phyloP scores from a whole-genome alignment of 75 land plant genomes.

The Sequoiadendron giganteum region DNA sequence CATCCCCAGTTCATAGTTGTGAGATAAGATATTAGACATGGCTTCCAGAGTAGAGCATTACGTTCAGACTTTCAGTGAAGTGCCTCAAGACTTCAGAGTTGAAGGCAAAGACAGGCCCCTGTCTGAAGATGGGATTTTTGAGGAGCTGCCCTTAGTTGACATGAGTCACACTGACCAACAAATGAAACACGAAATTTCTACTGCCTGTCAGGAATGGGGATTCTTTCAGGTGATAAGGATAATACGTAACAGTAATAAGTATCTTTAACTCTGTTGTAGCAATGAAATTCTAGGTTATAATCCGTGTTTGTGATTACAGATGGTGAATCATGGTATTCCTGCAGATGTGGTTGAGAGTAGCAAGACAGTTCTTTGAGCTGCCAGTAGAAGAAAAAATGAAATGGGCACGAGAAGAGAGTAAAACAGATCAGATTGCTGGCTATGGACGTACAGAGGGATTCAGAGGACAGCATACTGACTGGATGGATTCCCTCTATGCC shows the following conservation, averaged over 20 bases:
- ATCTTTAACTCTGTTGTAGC: no score
- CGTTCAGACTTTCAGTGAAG: background rate
- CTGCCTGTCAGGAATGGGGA: background rate
- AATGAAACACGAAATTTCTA: background rate
- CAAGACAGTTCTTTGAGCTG: background rate
- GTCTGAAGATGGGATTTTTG: background rate
- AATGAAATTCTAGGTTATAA: background rate
- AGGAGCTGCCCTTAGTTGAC: background rate
- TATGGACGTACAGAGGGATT: slow-evolving; percentile 1
- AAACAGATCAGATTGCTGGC: background rate
- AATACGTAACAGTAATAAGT: background rate
- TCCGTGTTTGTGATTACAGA: background rate
- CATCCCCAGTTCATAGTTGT: no score
- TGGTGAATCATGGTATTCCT: slow-evolving; percentile 3
- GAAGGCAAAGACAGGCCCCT: background rate
- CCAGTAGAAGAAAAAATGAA: background rate
- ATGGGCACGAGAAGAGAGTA: background rate
- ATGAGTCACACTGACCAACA: background rate
- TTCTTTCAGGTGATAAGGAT: background rate
- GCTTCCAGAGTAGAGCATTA: background rate
- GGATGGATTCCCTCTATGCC: slow-evolving; percentile 8
- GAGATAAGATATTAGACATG: background rate
- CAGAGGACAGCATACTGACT: slow-evolving; percentile 1
- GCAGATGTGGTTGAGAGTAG: background rate
- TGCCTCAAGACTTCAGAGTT: background rate